These are phyloP conservation scores for Colletotrichum sidae DNA, from an alignment of 2,329 filamentous ascomycete species.

Conservation along the genomic window DNA sequence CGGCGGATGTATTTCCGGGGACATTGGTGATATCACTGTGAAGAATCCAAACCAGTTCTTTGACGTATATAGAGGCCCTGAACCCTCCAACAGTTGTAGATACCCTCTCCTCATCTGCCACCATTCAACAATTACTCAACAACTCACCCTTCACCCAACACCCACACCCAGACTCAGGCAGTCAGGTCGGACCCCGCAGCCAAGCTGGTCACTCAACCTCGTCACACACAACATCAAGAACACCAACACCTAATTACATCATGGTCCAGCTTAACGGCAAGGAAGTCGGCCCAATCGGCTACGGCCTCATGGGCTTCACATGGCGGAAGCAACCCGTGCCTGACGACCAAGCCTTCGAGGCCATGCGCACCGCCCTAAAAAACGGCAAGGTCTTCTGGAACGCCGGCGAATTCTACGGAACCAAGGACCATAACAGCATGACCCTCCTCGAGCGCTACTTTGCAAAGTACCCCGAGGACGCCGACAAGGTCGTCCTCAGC, in stretches of 20 bases:
- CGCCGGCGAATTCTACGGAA: conserved; percentile 74
- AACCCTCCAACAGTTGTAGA: not conserved
- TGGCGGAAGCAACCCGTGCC: conserved; percentile 54
- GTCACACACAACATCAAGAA: not conserved
- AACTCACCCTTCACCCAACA: not conserved
- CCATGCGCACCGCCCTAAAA: conserved; percentile 64
- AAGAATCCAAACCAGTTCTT: not conserved
- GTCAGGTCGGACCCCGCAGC: conserved; percentile 3
- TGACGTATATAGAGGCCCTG: conserved; percentile 6
- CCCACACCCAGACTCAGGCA: too few relatives aligned
- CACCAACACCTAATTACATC: conserved; percentile 9
- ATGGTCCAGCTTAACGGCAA: conserved; percentile 54
- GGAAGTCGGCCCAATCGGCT: conserved; percentile 62
- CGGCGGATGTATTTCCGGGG: not conserved
- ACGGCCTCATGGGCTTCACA: conserved; percentile 65
- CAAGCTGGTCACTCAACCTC: not conserved
- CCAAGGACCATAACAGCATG: conserved; percentile 67
- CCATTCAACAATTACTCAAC: not conserved
- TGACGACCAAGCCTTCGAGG: conserved; percentile 62
- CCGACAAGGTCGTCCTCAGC: conserved; percentile 69
- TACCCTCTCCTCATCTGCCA: too few relatives aligned
- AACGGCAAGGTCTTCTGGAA: conserved; percentile 67
- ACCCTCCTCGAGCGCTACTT: conserved; percentile 73
- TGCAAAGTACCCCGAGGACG: conserved; percentile 71
- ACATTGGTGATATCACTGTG: conserved; percentile 6